A percentile compares a stretch with the other conserved stretches of the same genome.
phyloP scores from a whole-genome alignment of 1,284 basidiomycete species.

The Mycosarcoma maydis region DNA sequence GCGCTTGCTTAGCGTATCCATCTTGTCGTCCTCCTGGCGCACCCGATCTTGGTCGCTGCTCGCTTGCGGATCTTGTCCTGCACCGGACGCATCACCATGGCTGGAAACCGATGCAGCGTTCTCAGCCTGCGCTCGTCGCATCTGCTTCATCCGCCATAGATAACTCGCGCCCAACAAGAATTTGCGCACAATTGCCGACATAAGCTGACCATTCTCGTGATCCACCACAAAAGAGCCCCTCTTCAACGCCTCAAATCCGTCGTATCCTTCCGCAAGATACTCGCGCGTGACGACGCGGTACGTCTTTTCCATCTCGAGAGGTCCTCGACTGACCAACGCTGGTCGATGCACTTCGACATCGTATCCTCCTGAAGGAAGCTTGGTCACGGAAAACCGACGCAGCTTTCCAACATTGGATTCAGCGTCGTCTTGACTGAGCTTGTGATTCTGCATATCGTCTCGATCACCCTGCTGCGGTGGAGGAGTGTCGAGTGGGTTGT shows the following conservation, averaged over 20 bases:
- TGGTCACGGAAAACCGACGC: slow-evolving; percentile 28
- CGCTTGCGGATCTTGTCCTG: too few species aligned
- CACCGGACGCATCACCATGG: neutral
- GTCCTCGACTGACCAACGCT: slow-evolving; percentile 30
- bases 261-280: slow-evolving; percentile 76
- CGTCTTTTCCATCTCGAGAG: slow-evolving; percentile 45
- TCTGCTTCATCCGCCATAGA: slow-evolving; percentile 56
- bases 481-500: slow-evolving; percentile 37
- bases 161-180: slow-evolving; percentile 76
- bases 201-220: slow-evolving; percentile 82
- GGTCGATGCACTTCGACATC: slow-evolving; percentile 47
- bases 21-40: neutral
- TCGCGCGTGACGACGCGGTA: slow-evolving; percentile 82
- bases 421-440: neutral
- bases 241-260: slow-evolving; percentile 80
- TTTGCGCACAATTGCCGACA: slow-evolving; percentile 82
- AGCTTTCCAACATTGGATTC: slow-evolving; percentile 20
- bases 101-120: neutral
- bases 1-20: slow-evolving; percentile 23
- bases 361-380: slow-evolving; percentile 29
- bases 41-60: neutral
- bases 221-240: slow-evolving; percentile 79
- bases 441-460: slow-evolving; percentile 29
- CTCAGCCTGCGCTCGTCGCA: slow-evolving; percentile 24
- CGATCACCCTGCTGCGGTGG: neutral